These are phyloP conservation scores for Daldinia vernicosa DNA, from an alignment of 495 filamentous ascomycete species.

Conservation along the genomic window DNA sequence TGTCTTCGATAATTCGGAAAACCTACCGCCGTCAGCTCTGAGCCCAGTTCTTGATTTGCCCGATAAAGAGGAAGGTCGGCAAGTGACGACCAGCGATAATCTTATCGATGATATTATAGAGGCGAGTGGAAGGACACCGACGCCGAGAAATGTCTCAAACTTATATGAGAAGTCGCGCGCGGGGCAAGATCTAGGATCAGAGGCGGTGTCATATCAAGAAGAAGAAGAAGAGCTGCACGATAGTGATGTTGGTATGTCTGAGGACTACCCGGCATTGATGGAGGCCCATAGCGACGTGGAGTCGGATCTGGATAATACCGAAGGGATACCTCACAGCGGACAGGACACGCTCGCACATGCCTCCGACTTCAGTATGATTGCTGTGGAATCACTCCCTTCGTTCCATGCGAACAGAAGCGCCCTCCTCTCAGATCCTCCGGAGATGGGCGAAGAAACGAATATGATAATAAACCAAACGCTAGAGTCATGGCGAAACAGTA, in stretches of 20 bases:
- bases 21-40: background rate
- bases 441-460: constrained; percentile 56
- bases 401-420: constrained; percentile 49
- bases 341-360: constrained; percentile 56
- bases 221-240: constrained; percentile 27
- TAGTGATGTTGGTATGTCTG: constrained; percentile 19
- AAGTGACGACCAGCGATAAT: constrained; percentile 43
- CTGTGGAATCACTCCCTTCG: constrained; percentile 54
- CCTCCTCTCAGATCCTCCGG: constrained; percentile 44
- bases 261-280: constrained; percentile 36
- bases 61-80: constrained; percentile 4
- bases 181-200: constrained; percentile 12
- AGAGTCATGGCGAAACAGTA: constrained; percentile 52
- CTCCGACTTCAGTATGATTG: constrained; percentile 63
- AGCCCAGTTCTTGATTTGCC: background rate
- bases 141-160: constrained; percentile 18
- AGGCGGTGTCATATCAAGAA: constrained; percentile 28
- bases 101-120: constrained; percentile 24
- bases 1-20: constrained; percentile 2
- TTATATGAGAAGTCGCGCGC: background rate
- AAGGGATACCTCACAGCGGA: constrained; percentile 24
- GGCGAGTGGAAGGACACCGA: constrained; percentile 24
- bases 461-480: constrained; percentile 56
- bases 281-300: constrained; percentile 43
- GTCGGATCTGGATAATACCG: constrained; percentile 34